A percentile compares a stretch with the other conserved stretches of the same genome.
These are phyloP conservation scores for Fusarium succisae DNA, from an alignment of 2,329 filamentous ascomycete species.

Conservation along the genomic window DNA sequence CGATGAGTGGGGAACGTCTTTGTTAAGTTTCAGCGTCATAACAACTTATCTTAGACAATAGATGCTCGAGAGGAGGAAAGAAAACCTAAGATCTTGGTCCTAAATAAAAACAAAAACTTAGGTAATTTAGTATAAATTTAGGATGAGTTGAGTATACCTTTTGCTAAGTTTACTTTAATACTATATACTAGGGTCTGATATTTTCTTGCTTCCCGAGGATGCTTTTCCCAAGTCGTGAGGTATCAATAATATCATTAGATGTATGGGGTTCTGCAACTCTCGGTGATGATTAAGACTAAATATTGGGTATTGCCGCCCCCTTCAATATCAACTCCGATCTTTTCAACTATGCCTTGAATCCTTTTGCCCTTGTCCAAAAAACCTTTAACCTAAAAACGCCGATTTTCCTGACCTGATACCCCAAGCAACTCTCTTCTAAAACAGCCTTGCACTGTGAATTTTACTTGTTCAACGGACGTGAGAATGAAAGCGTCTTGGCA, in stretches of 20 bases:
- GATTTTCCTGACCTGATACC: background rate
- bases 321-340: background rate
- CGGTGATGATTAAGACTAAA: background rate
- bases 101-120: too few species aligned
- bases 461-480: background rate
- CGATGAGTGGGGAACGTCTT: background rate
- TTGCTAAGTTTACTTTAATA: too few species aligned
- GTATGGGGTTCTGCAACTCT: background rate
- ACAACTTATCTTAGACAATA: background rate
- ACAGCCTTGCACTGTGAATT: background rate
- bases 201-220: too few species aligned
- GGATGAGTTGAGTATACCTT: too few species aligned
- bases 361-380: background rate
- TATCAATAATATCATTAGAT: background rate
- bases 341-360: background rate
- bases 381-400: background rate
- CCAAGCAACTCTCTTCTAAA: background rate
- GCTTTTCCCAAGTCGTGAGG: background rate
- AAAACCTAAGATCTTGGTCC: too few species aligned
- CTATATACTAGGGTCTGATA: too few species aligned
- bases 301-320: constrained; percentile 12
- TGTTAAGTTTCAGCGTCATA: background rate
- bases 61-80: background rate
- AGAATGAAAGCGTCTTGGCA: constrained; percentile 14
- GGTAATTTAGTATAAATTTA: too few species aligned